These are phyloP conservation scores for Adansonia rubrostipa DNA, from an alignment of 441 rosid species.

Conservation along the genomic window DNA sequence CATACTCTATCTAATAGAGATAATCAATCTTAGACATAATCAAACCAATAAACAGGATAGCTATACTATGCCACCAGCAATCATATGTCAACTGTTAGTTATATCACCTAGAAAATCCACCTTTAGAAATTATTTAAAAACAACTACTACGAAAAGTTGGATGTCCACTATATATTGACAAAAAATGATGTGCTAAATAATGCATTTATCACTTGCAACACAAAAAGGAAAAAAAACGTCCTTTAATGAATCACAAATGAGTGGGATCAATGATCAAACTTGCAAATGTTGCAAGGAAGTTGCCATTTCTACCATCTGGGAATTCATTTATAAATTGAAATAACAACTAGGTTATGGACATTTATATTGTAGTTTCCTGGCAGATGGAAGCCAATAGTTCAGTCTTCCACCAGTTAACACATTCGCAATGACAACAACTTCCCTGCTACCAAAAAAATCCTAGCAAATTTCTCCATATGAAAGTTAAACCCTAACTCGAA, in stretches of 20 bases:
- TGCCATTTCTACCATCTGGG: background rate
- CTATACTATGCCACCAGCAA: background rate
- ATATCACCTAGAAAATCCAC: conserved; percentile 1
- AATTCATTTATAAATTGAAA: background rate
- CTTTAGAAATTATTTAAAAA: background rate
- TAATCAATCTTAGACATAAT: background rate
- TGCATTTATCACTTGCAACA: background rate
- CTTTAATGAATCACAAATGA: background rate
- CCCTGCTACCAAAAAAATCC: background rate
- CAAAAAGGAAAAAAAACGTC: background rate
- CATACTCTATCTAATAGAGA: conserved; percentile 3
- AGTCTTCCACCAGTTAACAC: background rate
- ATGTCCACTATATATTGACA: background rate
- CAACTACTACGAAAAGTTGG: background rate
- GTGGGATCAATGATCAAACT: background rate
- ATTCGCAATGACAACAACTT: background rate
- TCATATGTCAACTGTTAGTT: background rate
- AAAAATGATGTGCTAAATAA: background rate
- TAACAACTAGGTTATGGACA: background rate
- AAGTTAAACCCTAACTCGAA: background rate
- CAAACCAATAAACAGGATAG: conserved; percentile 13
- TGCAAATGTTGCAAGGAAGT: background rate
- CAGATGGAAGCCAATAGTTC: background rate
- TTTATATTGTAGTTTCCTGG: background rate
- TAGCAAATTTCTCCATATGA: background rate